Evolutionary conservation across 2,329 filamentous ascomycete species (phyloP), one percentile per base, ranked within the genome.

Genomic region (Colletotrichum salicis): DNA sequence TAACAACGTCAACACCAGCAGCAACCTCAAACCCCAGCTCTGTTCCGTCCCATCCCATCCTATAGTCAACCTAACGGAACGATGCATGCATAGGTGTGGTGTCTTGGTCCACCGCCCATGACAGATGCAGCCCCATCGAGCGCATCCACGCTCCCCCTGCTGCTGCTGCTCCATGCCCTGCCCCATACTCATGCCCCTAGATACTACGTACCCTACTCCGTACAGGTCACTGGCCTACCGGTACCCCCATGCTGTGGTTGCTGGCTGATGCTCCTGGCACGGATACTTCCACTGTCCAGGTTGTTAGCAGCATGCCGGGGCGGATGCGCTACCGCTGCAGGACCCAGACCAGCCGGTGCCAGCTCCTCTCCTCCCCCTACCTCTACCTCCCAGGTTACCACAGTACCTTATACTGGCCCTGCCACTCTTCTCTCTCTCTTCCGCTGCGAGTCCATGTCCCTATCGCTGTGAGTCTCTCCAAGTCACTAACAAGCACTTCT

Each of bases 41-140:
- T 56, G 37, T 41, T 51, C 33, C 51, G 27, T 64, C 60, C 61
- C 66, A 37, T 69, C 60, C 35, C 59, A 62, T 54, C 56, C 54
- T 31, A 15, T 45, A 67, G 33, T 27, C 31, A 33, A 55, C 35
- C 24, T 27, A 33, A 35, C 48, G 27, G 15, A 33, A 55, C 29
- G 31, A 31, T 24, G 55, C 48, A 27, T 61, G 41, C 37, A 41
- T 15, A 15, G 37, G 52, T 55, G 22, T 24, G 52, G 22, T 24
- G 52, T 22, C 19, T 48, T 48, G 41, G 52, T 27, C 52, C 52
- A 55, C 52, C 22, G 52, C 52, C 52, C 52, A 48, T 48, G 15
- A 48, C 41, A 48, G 10, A 22, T 52, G 48, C 56, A 65, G 35
- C 63, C 55, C 41, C 64, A 67, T 45, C 56, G 22, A 41, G 13